These are phyloP conservation scores for Dalbergia cultrata DNA, from an alignment of 306 rosid genomes.

Conservation along the genomic window DNA sequence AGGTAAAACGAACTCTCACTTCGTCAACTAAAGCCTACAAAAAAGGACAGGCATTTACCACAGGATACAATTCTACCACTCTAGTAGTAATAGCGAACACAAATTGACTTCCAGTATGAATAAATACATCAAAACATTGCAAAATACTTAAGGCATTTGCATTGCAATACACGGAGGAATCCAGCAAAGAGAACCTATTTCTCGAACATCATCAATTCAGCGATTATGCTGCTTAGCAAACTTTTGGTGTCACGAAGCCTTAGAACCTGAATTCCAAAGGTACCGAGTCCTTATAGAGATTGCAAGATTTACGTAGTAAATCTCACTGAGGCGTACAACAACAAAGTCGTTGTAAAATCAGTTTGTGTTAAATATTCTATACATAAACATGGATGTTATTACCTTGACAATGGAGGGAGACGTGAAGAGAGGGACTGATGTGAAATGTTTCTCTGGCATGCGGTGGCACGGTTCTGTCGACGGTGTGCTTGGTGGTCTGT, in stretches of 20 bases:
- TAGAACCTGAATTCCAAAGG: background rate
- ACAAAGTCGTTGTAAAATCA: no score
- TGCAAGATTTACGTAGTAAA: background rate
- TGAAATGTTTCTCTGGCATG: no score
- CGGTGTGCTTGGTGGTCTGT: no score
- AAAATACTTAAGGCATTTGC: constrained; percentile 39
- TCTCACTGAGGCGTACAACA: background rate
- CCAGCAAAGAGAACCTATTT: constrained; percentile 16
- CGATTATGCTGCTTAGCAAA: background rate
- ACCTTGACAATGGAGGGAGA: no score
- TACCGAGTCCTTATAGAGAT: no score
- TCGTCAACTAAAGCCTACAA: constrained; percentile 7
- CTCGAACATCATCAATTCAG: constrained; percentile 5
- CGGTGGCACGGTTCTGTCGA: no score
- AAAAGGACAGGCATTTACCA: background rate
- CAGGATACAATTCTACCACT: constrained; percentile 18
- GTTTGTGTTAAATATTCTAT: no score
- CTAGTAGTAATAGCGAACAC: background rate
- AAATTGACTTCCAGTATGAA: background rate
- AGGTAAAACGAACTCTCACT: constrained; percentile 31
- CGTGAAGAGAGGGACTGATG: no score
- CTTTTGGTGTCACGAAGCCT: constrained; percentile 14
- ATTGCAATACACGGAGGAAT: constrained; percentile 36
- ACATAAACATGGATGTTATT: no score
- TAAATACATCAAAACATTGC: background rate